Evolutionary conservation across 345 rosid species (phyloP), one percentile per base, ranked within the genome.

Genomic region (Toxicodendron radicans): DNA sequence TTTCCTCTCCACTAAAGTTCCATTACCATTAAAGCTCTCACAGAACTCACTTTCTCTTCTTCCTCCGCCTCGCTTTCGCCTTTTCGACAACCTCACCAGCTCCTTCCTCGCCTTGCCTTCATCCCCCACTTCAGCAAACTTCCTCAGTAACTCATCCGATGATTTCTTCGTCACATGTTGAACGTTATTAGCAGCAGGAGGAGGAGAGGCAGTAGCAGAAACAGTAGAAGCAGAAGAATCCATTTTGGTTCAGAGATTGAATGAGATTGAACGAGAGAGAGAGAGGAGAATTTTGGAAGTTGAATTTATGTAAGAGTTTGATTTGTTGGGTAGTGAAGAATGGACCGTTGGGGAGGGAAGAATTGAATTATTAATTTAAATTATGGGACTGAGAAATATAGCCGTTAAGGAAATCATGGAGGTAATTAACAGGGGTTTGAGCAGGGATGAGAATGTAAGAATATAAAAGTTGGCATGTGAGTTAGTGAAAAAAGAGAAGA

Each of bases 71-170:
- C 73, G 83, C 72, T 75, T 85, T 63, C 83, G 76, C 70, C 89
- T 81, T 76, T 73, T 87, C 14, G 72, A 10, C 64, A 73, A 68
- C 70, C 78, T 48, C 38, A 48, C 61, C 1, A 66, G 57, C 62
- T 43, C n/a, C 17, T 21, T 10, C 72, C 65, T 74, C 69, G 76
- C 82, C 58, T 30, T 72, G 0, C 74, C 70, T 30, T 76, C 82
- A 4, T 82, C 83, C 0, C 65, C 76, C 23, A 66, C 13, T 32
- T 89, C 92, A 0, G 97, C 85, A 70, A 95, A 95, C 67, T 95
- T 95, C 45, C 89, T 80, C n/a, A 93, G 94, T 77, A 95, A 69
- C 81, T 90, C 95, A 53, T 92, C 97, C 0, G 98, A 95, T 11
- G 96, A 89, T 62, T 85, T 95, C 77, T 86, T 84, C 79, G 77